Conservation (phyloP, 208 protist genomes). For the Trypanosoma melophagium region DNA sequence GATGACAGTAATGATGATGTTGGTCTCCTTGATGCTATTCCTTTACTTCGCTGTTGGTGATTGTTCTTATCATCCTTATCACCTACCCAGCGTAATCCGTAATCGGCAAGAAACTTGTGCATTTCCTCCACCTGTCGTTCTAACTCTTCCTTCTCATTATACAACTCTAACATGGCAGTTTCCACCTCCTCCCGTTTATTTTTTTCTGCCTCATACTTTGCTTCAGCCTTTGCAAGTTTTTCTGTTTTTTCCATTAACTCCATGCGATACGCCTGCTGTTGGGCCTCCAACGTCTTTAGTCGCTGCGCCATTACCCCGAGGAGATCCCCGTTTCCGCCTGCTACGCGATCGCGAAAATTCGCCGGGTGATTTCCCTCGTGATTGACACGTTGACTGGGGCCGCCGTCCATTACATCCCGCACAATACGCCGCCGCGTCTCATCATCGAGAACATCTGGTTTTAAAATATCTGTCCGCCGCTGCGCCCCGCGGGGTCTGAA, state of each 20-base stretch:
- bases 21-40: constrained; percentile 12
- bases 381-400: neutral
- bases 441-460: constrained; percentile 80
- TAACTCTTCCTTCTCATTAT: constrained; percentile 72
- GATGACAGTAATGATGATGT: constrained; percentile 1
- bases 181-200: constrained; percentile 66
- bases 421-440: constrained; percentile 73
- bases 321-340: constrained; percentile 49
- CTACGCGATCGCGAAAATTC: constrained; percentile 49
- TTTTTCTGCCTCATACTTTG: constrained; percentile 53
- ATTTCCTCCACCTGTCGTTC: constrained; percentile 55
- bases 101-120: constrained; percentile 42
- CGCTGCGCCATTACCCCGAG: constrained; percentile 67
- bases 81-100: constrained; percentile 45
- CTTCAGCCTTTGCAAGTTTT: constrained; percentile 53
- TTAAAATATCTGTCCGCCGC: constrained; percentile 50
- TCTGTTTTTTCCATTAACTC: constrained; percentile 76
- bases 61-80: constrained; percentile 5
- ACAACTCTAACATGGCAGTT: constrained; percentile 56
- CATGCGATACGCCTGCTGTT: constrained; percentile 62
- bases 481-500: constrained; percentile 35
- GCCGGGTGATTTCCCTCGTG: constrained; percentile 41
- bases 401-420: constrained; percentile 43
- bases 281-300: constrained; percentile 67
- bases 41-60: neutral